phyloP scores from a whole-genome alignment of 805 yeast genomes.

The Candida gorgasii region DNA sequence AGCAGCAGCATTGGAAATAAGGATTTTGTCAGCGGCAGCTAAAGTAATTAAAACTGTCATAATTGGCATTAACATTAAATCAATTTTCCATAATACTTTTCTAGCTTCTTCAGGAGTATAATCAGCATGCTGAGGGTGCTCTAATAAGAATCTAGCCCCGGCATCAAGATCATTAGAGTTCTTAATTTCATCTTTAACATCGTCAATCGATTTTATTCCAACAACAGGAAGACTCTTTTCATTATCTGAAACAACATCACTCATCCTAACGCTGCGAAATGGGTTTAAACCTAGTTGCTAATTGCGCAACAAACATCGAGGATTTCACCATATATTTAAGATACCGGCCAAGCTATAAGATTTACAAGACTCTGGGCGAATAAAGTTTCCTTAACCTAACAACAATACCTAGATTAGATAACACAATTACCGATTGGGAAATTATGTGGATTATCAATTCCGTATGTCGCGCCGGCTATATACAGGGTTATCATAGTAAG shows the following conservation, averaged over 20 bases:
- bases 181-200: not conserved
- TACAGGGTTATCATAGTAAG: no score
- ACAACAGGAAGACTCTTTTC: conserved; percentile 7
- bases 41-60: conserved; percentile 26
- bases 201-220: conserved; percentile 6
- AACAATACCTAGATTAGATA: conserved; percentile 2
- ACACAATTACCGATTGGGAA: not conserved
- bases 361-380: conserved; percentile 1
- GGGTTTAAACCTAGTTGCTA: no score
- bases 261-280: not conserved
- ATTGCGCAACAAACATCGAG: no score
- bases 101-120: conserved; percentile 18
- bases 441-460: conserved; percentile 1
- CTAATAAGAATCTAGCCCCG: conserved; percentile 22
- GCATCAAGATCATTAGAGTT: conserved; percentile 15
- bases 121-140: conserved; percentile 23
- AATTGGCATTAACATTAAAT: conserved; percentile 25
- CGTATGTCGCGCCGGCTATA: not conserved
- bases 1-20: conserved; percentile 28
- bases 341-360: not conserved
- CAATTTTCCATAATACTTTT: conserved; percentile 22
- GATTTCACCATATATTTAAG: not conserved
- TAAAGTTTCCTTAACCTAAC: not conserved
- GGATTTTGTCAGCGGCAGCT: conserved; percentile 32
- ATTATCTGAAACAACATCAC: conserved; percentile 1